Evolutionary conservation across 257 asterid genomes (phyloP).

Genomic region (Asclepias syriaca): DNA sequence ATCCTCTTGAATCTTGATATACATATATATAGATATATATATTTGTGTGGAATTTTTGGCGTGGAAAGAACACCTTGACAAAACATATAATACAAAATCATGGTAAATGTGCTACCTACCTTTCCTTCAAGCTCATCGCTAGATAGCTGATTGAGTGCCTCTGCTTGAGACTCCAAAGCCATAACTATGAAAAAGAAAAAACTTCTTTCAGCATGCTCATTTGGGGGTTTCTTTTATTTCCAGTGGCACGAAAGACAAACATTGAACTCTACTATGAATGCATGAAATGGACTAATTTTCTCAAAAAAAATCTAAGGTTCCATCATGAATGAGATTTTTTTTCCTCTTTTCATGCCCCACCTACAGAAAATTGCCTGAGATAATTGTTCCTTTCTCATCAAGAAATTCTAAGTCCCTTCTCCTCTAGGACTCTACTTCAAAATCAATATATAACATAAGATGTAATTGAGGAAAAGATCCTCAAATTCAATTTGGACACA

Average conservation of each 20-base stretch:
- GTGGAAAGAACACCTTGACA: background rate
- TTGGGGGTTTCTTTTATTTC: background rate
- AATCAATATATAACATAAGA: too few species aligned
- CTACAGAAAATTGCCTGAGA: too few species aligned
- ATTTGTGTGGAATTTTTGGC: too few species aligned
- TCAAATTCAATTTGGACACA: too few species aligned
- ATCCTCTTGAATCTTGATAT: background rate
- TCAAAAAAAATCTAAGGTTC: background rate
- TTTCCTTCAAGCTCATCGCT: slow-evolving; percentile 93
- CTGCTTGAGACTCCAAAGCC: slow-evolving; percentile 95
- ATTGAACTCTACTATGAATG: background rate
- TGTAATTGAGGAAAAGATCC: too few species aligned
- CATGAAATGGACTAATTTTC: background rate
- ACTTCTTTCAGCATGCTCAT: slow-evolving; percentile 12
- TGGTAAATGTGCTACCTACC: slow-evolving; percentile 35
- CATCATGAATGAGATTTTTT: too few species aligned
- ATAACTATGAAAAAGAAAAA: slow-evolving; percentile 42
- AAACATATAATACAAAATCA: background rate
- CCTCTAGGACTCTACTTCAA: too few species aligned
- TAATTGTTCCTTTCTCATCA: too few species aligned
- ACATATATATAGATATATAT: too few species aligned
- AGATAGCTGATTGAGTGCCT: slow-evolving; percentile 71
- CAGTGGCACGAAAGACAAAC: background rate
- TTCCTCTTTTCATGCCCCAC: too few species aligned
- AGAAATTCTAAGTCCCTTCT: too few species aligned